phyloP scores from a whole-genome alignment of 2,329 filamentous ascomycete species.

The Truncatella angustata region DNA sequence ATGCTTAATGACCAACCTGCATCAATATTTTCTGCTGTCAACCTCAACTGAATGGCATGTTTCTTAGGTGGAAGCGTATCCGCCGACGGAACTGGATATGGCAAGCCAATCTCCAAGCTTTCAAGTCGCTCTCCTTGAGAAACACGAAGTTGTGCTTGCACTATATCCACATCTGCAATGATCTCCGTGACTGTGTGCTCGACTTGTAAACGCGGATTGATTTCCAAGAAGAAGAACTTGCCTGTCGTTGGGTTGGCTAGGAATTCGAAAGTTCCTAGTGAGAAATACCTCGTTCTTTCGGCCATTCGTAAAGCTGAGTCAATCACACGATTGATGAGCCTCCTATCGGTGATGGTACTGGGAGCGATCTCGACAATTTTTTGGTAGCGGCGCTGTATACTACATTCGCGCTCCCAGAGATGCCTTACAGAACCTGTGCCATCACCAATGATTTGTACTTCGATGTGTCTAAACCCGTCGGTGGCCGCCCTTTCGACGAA shows the following conservation, averaged over 20 bases:
- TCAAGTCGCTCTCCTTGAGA: constrained; percentile 46
- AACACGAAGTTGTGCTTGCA: constrained; percentile 51
- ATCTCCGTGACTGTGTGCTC: constrained; percentile 62
- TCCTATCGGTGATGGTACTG: constrained; percentile 44
- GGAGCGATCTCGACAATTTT: constrained; percentile 61
- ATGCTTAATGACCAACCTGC: constrained; percentile 56
- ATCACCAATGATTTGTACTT: constrained; percentile 65
- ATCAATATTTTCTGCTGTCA: constrained; percentile 55
- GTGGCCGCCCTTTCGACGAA: constrained; percentile 61
- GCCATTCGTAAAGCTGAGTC: constrained; percentile 53
- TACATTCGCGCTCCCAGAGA: constrained; percentile 67
- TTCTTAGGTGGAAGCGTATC: constrained; percentile 28
- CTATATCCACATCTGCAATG: constrained; percentile 52
- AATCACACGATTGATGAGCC: constrained; percentile 45
- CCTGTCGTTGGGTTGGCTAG: constrained; percentile 47
- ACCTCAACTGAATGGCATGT: constrained; percentile 53
- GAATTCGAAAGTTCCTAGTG: constrained; percentile 65
- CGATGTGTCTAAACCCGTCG: constrained; percentile 59
- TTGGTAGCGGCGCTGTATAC: constrained; percentile 63
- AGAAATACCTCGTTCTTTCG: constrained; percentile 49
- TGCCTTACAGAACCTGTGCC: constrained; percentile 54
- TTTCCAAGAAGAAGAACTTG: constrained; percentile 58
- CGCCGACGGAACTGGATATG: constrained; percentile 27
- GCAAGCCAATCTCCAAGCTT: constrained; percentile 30
- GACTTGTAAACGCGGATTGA: constrained; percentile 60